Conservation (phyloP, 2,329 filamentous ascomycete genomes). For the Hypoxylon sp. region DNA sequence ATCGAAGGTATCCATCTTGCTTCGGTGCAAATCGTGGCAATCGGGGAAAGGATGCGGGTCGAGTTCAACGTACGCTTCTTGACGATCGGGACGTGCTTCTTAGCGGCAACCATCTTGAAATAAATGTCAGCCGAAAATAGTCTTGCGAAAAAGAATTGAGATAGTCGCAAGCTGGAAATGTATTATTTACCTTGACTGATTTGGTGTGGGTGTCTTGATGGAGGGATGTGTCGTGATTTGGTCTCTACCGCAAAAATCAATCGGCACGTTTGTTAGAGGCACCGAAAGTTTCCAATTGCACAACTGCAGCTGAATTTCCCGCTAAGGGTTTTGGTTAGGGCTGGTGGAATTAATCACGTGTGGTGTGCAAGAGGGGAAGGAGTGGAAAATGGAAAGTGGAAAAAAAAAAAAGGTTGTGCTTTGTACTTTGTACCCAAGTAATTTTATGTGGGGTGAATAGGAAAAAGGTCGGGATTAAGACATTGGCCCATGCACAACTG, state of each 20-base stretch:
- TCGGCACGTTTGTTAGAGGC: slow-evolving; percentile 21
- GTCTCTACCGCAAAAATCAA: slow-evolving; percentile 40
- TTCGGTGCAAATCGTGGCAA: slow-evolving; percentile 11
- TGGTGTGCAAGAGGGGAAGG: not conserved
- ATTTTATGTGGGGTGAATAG: not conserved
- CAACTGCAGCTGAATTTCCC: slow-evolving; percentile 34
- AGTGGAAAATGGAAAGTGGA: not conserved
- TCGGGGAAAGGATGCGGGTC: slow-evolving; percentile 24
- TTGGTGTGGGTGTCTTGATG: slow-evolving; percentile 41
- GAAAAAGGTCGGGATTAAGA: no score
- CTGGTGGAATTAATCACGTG: slow-evolving; percentile 36
- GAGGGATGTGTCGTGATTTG: slow-evolving; percentile 40
- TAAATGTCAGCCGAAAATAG: slow-evolving; percentile 33
- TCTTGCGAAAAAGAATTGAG: slow-evolving; percentile 2
- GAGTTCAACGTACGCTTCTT: slow-evolving; percentile 92
- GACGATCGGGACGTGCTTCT: slow-evolving; percentile 99
- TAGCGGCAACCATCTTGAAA: slow-evolving; percentile 93
- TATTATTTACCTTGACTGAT: slow-evolving; percentile 44
- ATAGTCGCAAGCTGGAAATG: not conserved
- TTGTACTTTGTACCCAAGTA: no score
- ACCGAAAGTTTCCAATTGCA: slow-evolving; percentile 38
- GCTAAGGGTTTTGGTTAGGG: slow-evolving; percentile 41
- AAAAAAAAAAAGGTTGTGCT: no score
- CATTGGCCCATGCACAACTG: no score
- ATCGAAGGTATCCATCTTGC: not conserved